Evolutionary conservation across 352 stramenopile species (phyloP).

Genomic region (Pythium oligandrum): DNA sequence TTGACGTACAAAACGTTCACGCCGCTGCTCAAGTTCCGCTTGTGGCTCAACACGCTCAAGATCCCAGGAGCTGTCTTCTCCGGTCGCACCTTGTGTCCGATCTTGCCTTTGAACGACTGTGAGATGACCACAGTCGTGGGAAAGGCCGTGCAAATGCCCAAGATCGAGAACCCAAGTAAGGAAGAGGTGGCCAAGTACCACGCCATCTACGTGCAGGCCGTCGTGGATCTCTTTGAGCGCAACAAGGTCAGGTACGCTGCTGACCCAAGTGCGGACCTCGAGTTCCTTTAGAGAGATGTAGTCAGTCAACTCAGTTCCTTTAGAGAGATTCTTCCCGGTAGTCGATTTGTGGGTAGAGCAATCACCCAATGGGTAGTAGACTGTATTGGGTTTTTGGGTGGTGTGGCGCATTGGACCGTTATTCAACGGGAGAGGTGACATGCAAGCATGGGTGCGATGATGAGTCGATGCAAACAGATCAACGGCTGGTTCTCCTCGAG

Average conservation of each 20-base stretch:
- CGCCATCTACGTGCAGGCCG: conserved; percentile 73
- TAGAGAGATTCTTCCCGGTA: too few species aligned
- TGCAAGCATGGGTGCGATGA: too few species aligned
- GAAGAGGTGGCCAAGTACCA: conserved; percentile 90
- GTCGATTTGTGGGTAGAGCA: too few species aligned
- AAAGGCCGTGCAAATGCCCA: conserved; percentile 80
- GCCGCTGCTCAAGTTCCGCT: conserved; percentile 64
- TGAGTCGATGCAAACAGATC: too few species aligned
- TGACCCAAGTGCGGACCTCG: conserved; percentile 46
- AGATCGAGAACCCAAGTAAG: conserved; percentile 78
- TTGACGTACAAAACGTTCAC: conserved; percentile 84
- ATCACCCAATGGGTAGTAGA: too few species aligned
- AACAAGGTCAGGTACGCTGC: conserved; percentile 80
- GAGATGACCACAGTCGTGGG: conserved; percentile 89
- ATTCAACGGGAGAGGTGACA: too few species aligned
- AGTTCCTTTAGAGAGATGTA: conserved; percentile 34
- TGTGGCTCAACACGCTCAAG: conserved; percentile 80
- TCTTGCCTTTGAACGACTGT: conserved; percentile 72
- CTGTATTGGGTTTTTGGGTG: too few species aligned
- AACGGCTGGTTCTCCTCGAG: too few species aligned
- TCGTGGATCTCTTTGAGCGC: conserved; percentile 85
- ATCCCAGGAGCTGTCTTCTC: conserved; percentile 81
- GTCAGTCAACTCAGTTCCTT: too few species aligned
- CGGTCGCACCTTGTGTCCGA: conserved; percentile 67
- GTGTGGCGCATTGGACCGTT: too few species aligned